Conservation (phyloP, 441 rosid genomes). For the Lepidium campestre region DNA sequence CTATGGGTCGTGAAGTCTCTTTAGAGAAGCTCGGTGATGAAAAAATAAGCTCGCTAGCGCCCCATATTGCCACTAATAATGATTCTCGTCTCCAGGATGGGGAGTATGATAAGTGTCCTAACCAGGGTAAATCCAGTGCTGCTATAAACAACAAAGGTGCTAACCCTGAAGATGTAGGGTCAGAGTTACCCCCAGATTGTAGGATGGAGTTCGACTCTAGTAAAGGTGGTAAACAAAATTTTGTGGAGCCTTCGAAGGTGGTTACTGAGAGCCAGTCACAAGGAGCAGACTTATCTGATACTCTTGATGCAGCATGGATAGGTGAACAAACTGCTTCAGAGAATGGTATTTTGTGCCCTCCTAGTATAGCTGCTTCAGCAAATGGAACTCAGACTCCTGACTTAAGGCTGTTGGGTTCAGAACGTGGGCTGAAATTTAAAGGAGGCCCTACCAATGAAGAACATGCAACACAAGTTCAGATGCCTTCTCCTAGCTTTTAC, state of each 20-base stretch:
- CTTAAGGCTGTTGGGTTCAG: constrained; percentile 22
- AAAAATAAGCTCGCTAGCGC: constrained; percentile 27
- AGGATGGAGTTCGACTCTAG: constrained; percentile 38
- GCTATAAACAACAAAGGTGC: constrained; percentile 22
- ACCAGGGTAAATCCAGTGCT: constrained; percentile 16
- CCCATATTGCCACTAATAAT: constrained; percentile 31
- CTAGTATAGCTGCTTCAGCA: constrained; percentile 30
- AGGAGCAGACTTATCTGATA: constrained; percentile 47
- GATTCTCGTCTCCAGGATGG: constrained; percentile 38
- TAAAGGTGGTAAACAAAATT: constrained; percentile 31
- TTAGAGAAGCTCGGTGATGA: constrained; percentile 35
- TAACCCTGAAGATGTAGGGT: constrained; percentile 28
- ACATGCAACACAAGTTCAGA: constrained; percentile 32
- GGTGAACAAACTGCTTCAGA: constrained; percentile 41
- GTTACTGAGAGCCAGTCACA: constrained; percentile 64
- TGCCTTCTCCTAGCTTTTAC: constrained; percentile 45
- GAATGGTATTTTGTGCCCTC: constrained; percentile 8
- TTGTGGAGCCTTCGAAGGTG: constrained; percentile 39
- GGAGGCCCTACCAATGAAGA: constrained; percentile 33
- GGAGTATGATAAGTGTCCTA: constrained; percentile 13
- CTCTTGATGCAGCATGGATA: constrained; percentile 79
- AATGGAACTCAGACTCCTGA: constrained; percentile 33
- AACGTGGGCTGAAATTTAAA: constrained; percentile 17
- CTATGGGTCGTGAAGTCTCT: constrained; percentile 33
- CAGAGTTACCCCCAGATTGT: constrained; percentile 23